Conservation (phyloP, 176 grass and related monocot species). For the Coix lacrymajobi region DNA sequence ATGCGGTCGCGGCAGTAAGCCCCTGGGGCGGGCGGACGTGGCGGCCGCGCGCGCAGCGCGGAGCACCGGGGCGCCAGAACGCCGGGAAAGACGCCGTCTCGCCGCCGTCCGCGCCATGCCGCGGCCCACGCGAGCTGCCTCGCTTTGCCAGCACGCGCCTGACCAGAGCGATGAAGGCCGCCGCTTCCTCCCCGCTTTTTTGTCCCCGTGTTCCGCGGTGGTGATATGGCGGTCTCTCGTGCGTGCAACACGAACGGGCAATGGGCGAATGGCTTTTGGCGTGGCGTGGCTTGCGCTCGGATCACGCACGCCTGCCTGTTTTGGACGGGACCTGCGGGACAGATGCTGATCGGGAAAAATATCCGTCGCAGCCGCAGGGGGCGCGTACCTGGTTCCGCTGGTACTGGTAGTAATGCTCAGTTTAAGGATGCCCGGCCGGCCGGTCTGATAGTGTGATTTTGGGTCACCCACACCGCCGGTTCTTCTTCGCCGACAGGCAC, state of each 20-base stretch:
- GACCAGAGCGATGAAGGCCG: not conserved
- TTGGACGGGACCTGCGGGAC: not conserved
- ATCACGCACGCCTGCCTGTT: not conserved
- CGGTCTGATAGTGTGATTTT: not conserved
- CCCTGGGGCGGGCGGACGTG: not conserved
- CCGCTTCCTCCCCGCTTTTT: not conserved
- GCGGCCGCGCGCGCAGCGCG: not conserved
- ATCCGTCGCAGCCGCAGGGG: not conserved
- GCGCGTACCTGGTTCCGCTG: not conserved
- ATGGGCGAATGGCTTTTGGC: not conserved
- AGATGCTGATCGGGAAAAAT: not conserved
- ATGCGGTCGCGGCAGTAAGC: not conserved
- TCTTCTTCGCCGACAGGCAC: constrained; percentile 18
- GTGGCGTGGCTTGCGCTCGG: not conserved
- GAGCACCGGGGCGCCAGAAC: not conserved
- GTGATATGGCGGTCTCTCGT: not conserved
- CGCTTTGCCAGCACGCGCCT: not conserved
- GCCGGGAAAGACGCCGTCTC: not conserved
- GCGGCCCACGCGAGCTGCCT: not conserved
- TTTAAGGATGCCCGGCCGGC: not conserved
- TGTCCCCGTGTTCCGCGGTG: not conserved
- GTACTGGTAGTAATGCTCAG: not conserved
- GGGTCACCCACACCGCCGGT: not conserved
- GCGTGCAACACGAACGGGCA: not conserved
- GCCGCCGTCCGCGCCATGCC: constrained; percentile 5